phyloP scores from a whole-genome alignment of 345 rosid genomes.

The Dovyalis caffra region DNA sequence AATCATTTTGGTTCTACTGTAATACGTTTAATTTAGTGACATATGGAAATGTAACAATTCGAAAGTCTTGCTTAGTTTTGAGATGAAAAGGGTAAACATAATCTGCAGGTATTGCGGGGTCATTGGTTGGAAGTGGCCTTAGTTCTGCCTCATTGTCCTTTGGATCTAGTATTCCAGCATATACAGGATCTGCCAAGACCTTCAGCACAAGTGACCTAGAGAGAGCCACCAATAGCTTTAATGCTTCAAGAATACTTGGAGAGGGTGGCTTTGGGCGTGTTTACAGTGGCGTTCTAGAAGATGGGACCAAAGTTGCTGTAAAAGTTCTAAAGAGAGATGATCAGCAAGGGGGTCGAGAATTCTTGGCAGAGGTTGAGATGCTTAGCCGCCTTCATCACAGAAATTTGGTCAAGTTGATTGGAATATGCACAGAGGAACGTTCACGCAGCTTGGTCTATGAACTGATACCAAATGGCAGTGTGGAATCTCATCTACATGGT shows the following conservation, averaged over 20 bases:
- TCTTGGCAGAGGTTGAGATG: conserved; percentile 97
- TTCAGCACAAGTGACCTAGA: conserved; percentile 68
- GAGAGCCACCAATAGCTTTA: conserved; percentile 75
- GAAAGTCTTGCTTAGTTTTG: not conserved
- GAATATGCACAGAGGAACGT: conserved; percentile 86
- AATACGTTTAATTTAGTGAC: not conserved
- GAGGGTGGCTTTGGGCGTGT: conserved; percentile 98
- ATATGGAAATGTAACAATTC: not conserved
- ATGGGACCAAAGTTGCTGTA: conserved; percentile 82
- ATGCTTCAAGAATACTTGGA: conserved; percentile 68
- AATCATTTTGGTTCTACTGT: conserved; percentile 5
- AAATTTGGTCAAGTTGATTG: conserved; percentile 87
- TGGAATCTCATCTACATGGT: conserved; percentile 97
- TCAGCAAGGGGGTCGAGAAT: conserved; percentile 89
- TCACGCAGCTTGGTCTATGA: conserved; percentile 86
- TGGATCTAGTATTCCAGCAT: conserved; percentile 80
- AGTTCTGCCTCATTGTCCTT: conserved; percentile 78
- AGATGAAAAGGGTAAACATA: not conserved
- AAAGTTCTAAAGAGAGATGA: conserved; percentile 92
- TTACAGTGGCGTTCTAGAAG: conserved; percentile 77
- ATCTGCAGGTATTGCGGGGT: conserved; percentile 60
- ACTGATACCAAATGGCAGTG: conserved; percentile 94
- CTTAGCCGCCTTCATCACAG: conserved; percentile 97
- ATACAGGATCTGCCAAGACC: conserved; percentile 84
- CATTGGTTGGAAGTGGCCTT: conserved; percentile 57